Conservation (phyloP, 1,284 basidiomycete genomes). For the Ceratobasidium sp. region DNA sequence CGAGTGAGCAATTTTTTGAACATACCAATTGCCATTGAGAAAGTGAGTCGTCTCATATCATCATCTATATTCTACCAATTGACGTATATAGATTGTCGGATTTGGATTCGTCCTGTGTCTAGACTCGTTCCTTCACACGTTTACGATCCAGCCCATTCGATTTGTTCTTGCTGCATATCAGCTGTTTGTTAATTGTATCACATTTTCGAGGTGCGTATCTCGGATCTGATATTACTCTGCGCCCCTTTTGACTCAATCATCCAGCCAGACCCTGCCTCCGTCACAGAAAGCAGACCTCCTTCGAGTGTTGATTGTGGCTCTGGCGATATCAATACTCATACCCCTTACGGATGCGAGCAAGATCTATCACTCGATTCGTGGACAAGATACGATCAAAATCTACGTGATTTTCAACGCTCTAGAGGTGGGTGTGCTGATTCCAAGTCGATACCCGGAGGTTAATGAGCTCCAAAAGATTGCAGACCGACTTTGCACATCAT, state of each 20-base stretch:
- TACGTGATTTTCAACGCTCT: constrained; percentile 99
- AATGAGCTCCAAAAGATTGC: constrained; percentile 75
- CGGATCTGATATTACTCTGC: constrained; percentile 39
- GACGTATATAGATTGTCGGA: constrained; percentile 76
- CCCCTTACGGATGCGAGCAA: constrained; percentile 95
- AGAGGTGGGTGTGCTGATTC: constrained; percentile 69
- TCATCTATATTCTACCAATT: constrained; percentile 46
- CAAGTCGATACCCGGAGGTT: background rate
- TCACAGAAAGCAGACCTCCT: constrained; percentile 94
- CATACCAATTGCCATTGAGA: constrained; percentile 94
- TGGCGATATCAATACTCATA: constrained; percentile 81
- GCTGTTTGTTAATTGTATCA: constrained; percentile 63
- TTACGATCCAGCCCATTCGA: constrained; percentile 96
- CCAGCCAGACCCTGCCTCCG: constrained; percentile 69
- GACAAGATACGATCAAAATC: constrained; percentile 98
- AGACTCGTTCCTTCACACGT: constrained; percentile 97
- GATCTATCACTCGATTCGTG: constrained; percentile 99
- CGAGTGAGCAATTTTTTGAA: constrained; percentile 97
- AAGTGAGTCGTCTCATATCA: constrained; percentile 64
- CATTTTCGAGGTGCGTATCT: constrained; percentile 49
- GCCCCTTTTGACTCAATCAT: background rate
- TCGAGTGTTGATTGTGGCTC: constrained; percentile 79
- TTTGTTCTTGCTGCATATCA: constrained; percentile 76
- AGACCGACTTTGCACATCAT: constrained; percentile 94
- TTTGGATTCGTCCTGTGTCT: constrained; percentile 96